Base-by-base conservation (phyloP, 2,329 filamentous ascomycete genomes). In the Cordyceps pruinosa region DNA sequence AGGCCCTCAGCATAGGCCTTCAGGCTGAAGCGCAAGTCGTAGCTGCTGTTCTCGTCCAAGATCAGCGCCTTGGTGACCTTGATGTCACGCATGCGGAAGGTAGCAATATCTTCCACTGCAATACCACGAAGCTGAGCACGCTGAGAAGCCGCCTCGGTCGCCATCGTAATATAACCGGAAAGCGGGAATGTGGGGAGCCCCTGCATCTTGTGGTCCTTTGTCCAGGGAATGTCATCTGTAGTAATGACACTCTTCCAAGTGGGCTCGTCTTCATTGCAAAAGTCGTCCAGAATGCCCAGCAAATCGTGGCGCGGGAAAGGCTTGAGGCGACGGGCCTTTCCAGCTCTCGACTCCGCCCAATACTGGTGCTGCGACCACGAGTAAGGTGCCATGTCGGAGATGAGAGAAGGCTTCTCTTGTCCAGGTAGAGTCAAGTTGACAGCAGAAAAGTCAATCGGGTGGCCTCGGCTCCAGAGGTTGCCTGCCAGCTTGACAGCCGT, bases 181-280 rank as follows among this genome's bases (percentile, higher is more conserved):
- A 81, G 73, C 28, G 83, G 80, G 64, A 81, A 84, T 34, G 83
- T 75, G 2, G 74, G 76, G 30, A 82, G 67, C 12, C 76, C 80
- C 62, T 85, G 80, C 66, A 86, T 78, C 56, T 70, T 70, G 68
- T 85, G 83, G 61, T 84, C 78, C 45, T 78, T 73, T 6, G 83
- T 71, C 72, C 84, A 86, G 1, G 85, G 79, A 0, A 80, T 63
- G 57, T 80, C 76, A 39, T 78, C 75, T 1, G 75, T 61, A 12
- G 71, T 71, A 30, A 81, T 63, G 25, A 76, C 70, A 58, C 78
- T 79, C 37, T 77, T 70, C 78, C 78, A 81, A 0, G 69, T 74
- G 0, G 76, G 76, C 62, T 78, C 75, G 2, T 73, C 61, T 10
- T 76, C 73, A 48, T 68, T 77, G 15, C 70, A 77, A 46, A 72